Percentiles rank a stretch among this genome's conserved stretches.
Conservation (phyloP, 148 eudicot species). For the Rhododendron vialii region DNA sequence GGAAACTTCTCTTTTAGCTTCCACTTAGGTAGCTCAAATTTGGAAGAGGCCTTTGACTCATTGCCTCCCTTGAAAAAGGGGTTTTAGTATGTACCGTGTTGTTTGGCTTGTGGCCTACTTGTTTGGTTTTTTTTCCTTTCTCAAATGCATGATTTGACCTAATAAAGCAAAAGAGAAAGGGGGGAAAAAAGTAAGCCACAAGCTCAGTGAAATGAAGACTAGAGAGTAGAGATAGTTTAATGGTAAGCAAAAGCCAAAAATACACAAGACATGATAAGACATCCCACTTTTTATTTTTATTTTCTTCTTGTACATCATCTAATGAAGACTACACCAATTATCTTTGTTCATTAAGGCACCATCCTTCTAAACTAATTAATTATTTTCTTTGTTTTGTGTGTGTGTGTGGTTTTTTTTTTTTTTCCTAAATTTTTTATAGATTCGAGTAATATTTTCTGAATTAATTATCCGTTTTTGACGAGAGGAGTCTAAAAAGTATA, state of each 20-base stretch:
- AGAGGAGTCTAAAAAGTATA: too few species aligned
- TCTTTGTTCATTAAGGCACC: neutral
- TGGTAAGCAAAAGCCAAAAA: neutral
- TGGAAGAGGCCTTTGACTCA: neutral
- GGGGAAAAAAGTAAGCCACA: neutral
- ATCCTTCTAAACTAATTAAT: too few species aligned
- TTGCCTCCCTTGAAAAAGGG: neutral
- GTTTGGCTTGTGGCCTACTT: neutral
- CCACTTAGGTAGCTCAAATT: neutral
- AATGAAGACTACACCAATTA: neutral
- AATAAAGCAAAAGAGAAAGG: neutral
- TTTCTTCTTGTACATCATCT: neutral
- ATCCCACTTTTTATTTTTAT: neutral
- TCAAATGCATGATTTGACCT: neutral
- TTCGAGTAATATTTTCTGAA: too few species aligned
- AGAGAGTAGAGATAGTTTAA: neutral
- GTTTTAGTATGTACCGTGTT: neutral
- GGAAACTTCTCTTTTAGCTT: neutral
- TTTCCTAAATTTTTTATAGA: too few species aligned
- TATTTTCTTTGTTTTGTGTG: too few species aligned
- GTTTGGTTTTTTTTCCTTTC: neutral
- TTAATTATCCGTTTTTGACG: too few species aligned
- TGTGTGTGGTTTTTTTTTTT: too few species aligned
- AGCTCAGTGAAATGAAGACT: neutral
- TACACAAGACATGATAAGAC: neutral